phyloP scores from a whole-genome alignment of 306 rosid species.

The Carpinus fangiana region DNA sequence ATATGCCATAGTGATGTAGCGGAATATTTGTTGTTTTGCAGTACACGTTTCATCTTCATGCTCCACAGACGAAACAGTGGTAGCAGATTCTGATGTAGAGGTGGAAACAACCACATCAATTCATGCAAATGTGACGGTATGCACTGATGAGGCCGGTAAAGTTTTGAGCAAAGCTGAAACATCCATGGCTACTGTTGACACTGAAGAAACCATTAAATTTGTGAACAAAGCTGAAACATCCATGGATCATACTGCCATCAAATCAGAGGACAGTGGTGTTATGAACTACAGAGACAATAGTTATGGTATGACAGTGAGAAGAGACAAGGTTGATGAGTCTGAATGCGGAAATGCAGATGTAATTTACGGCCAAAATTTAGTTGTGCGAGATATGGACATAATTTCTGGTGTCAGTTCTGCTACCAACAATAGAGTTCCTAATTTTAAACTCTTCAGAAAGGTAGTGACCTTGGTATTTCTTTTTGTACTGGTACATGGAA shows the following conservation, averaged over 20 bases:
- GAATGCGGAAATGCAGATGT: slow-evolving; percentile 52
- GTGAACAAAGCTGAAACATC: slow-evolving; percentile 26
- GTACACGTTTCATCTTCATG: slow-evolving; percentile 83
- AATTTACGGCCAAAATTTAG: slow-evolving; percentile 55
- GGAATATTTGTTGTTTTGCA: slow-evolving; percentile 43
- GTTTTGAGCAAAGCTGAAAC: slow-evolving; percentile 12
- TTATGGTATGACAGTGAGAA: slow-evolving; percentile 34
- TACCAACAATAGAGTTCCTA: slow-evolving; percentile 44
- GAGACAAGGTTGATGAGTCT: slow-evolving; percentile 47
- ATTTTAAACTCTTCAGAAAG: slow-evolving; percentile 85
- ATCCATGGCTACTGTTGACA: neutral
- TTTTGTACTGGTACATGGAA: neutral
- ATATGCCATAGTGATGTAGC: slow-evolving; percentile 5
- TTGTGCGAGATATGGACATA: slow-evolving; percentile 53
- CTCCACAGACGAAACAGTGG: slow-evolving; percentile 87
- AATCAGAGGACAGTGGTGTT: slow-evolving; percentile 15
- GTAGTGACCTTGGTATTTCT: slow-evolving; percentile 40
- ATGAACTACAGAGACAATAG: slow-evolving; percentile 35
- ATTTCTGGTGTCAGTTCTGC: slow-evolving; percentile 25
- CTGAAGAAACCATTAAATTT: slow-evolving; percentile 7
- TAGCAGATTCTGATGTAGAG: slow-evolving; percentile 83
- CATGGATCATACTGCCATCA: slow-evolving; percentile 26
- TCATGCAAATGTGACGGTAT: slow-evolving; percentile 33
- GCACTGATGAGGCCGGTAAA: slow-evolving; percentile 31
- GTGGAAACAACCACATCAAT: slow-evolving; percentile 63